Base-by-base conservation (phyloP, 108 stramenopile species). In the Cyclostephanos invisitatus region DNA sequence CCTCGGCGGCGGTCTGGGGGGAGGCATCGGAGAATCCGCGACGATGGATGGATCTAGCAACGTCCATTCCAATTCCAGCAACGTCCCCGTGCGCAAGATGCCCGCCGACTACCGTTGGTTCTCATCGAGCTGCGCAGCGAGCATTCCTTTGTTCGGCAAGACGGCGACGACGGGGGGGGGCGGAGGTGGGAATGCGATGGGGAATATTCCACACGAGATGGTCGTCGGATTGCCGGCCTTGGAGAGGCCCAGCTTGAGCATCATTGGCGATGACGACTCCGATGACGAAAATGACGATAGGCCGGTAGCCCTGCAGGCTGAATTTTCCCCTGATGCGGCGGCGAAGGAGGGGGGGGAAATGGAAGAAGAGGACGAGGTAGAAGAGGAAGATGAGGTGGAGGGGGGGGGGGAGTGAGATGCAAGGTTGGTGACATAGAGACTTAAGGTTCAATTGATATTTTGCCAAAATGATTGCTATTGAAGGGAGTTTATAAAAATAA, bases 31-130 rank as follows among this genome's bases (percentile, higher is more conserved):
- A 49, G 24, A 38, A 40, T 56, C 40, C 40, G 40, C 40, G 40
- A 40, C 8, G 8, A 40, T 20, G 48, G 56, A 49, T 12, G 8
- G 35, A 58, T 22, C 50, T 10, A 37, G 11, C 24, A 28, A 67
- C 61, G 59, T 62, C 70, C 53, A 37, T 56, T 57, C 14, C 57
- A 42, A 28, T 64, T 36, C 18, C 48, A 18, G 15, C 5, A 5
- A 5, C 48, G 36, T 21, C 22, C 47, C 66, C 2, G 53, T 68
- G 42, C 67, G 84, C 40, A 78, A 83, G 44, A 82, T 89, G 75
- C 86, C 86, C 1, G 62, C 57, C 54, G 80, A 87, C 53, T 70
- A 75, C 64, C 80, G 86, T 55, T 89, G 88, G 88, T 89, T 89
- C 35, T 70, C 66, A 5, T 61, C 46, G 11, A 67, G 67, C 50